A percentile compares a stretch with the other conserved stretches of the same genome.
Conservation (phyloP, 2,329 filamentous ascomycete genomes). For the Aspergillus chevalieri region DNA sequence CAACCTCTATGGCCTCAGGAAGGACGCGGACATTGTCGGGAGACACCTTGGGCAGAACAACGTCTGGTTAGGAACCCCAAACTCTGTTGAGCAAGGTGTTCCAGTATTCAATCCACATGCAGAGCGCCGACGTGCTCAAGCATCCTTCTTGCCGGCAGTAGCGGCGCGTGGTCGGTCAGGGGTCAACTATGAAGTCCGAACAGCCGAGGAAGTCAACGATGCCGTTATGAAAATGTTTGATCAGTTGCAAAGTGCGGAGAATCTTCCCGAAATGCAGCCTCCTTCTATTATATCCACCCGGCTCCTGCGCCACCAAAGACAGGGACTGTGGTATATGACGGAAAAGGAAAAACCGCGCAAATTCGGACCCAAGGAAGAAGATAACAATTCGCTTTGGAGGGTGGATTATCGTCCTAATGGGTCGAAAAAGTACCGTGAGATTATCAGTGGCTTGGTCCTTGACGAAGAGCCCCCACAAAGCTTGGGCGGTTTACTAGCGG, state of each 20-base stretch:
- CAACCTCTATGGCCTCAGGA: constrained; percentile 72
- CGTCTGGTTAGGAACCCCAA: constrained; percentile 61
- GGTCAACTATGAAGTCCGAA: constrained; percentile 48
- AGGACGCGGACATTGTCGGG: constrained; percentile 60
- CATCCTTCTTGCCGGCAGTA: constrained; percentile 19
- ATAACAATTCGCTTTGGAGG: constrained; percentile 73
- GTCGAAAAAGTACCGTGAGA: constrained; percentile 64
- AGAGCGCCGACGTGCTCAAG: constrained; percentile 42
- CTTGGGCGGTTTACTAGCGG: constrained; percentile 68
- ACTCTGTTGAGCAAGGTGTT: constrained; percentile 61
- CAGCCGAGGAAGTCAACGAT: constrained; percentile 76
- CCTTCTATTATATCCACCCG: constrained; percentile 56
- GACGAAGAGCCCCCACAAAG: constrained; percentile 58
- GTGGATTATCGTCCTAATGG: constrained; percentile 52
- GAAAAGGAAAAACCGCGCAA: constrained; percentile 64
- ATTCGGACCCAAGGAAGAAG: constrained; percentile 54
- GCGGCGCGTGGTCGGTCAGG: constrained; percentile 18
- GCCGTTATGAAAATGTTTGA: constrained; percentile 87
- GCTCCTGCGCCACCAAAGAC: constrained; percentile 79
- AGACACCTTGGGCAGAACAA: constrained; percentile 59
- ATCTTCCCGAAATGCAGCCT: constrained; percentile 68
- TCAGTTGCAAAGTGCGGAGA: constrained; percentile 67
- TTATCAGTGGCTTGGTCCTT: constrained; percentile 70
- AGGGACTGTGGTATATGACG: constrained; percentile 81
- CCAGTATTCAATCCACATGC: constrained; percentile 72